phyloP scores from a whole-genome alignment of 1,139 yeast genomes.

The Pichia sp. region DNA sequence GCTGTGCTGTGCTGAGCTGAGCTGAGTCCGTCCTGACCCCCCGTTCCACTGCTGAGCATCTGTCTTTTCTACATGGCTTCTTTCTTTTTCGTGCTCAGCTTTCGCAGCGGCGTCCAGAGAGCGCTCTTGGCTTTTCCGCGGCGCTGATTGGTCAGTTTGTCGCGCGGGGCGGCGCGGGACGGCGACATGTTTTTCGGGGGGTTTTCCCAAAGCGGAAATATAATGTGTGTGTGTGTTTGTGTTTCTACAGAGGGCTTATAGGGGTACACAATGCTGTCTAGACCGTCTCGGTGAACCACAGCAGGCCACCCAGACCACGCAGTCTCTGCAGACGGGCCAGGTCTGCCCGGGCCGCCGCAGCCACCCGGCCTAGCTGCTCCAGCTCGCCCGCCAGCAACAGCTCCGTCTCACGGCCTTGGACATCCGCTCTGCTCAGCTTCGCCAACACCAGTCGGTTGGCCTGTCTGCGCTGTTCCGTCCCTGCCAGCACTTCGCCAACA shows the following conservation, averaged over 20 bases:
- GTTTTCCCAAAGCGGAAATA: too few relatives aligned
- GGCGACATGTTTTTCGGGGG: too few relatives aligned
- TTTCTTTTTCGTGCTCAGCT: too few relatives aligned
- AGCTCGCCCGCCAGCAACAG: slow-evolving; percentile 70
- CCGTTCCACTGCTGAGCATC: too few relatives aligned
- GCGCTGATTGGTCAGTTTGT: slow-evolving; percentile 6
- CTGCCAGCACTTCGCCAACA: slow-evolving; percentile 58
- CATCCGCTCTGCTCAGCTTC: slow-evolving; percentile 85
- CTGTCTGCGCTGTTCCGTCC: slow-evolving; percentile 50
- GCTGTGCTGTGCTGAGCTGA: too few relatives aligned
- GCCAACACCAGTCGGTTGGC: slow-evolving; percentile 65
- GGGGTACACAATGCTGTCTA: too few relatives aligned
- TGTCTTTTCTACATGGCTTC: too few relatives aligned
- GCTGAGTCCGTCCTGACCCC: too few relatives aligned
- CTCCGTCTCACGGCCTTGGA: slow-evolving; percentile 73
- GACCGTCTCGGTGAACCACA: slow-evolving; percentile 33
- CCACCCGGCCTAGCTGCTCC: slow-evolving; percentile 62
- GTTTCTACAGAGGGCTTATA: too few relatives aligned
- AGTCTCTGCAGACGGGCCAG: slow-evolving; percentile 52
- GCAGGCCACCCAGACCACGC: slow-evolving; percentile 47
- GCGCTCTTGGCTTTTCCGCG: slow-evolving; percentile 5
- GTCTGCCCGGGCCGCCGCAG: slow-evolving; percentile 48
- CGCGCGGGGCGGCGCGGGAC: too few relatives aligned
- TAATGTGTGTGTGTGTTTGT: too few relatives aligned
- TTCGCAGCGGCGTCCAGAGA: too few relatives aligned